phyloP scores from a whole-genome alignment of 2,329 filamentous ascomycete genomes.

The Scytalidium lignicola region DNA sequence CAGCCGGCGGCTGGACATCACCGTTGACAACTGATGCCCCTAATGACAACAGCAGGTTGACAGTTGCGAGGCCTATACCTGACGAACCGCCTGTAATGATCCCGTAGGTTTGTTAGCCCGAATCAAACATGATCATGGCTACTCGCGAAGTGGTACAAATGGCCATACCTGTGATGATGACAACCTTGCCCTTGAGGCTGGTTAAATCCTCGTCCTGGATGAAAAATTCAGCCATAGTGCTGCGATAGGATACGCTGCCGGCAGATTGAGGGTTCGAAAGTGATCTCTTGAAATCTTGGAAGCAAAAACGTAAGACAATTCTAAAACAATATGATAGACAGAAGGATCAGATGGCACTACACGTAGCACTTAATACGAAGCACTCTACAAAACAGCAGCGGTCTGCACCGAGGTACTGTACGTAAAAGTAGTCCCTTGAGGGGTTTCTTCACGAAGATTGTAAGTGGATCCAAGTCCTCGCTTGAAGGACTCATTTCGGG shows the following conservation, averaged over 20 bases:
- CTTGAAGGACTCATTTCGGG: too few relatives aligned
- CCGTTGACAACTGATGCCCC: slow-evolving; percentile 51
- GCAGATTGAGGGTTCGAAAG: slow-evolving; percentile 3
- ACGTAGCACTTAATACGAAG: too few relatives aligned
- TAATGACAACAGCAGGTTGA: slow-evolving; percentile 42
- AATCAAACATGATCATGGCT: slow-evolving; percentile 4
- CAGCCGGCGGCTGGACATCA: slow-evolving; percentile 41
- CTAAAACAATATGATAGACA: too few relatives aligned
- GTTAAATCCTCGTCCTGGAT: slow-evolving; percentile 40
- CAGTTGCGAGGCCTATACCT: slow-evolving; percentile 55
- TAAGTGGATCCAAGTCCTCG: too few relatives aligned
- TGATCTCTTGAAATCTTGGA: slow-evolving; percentile 6
- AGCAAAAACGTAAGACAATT: too few relatives aligned
- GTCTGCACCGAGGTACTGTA: too few relatives aligned
- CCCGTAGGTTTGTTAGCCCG: slow-evolving; percentile 5
- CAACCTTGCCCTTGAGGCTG: slow-evolving; percentile 42
- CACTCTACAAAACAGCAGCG: too few relatives aligned
- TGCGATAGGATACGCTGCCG: slow-evolving; percentile 4
- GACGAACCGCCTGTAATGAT: slow-evolving; percentile 45
- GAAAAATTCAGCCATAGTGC: slow-evolving; percentile 37
- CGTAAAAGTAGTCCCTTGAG: too few relatives aligned
- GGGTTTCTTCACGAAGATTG: too few relatives aligned
- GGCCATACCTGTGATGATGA: slow-evolving; percentile 45
- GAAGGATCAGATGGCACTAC: too few relatives aligned
- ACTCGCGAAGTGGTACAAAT: not conserved